Evolutionary conservation across 208 protist genomes (phyloP).

Genomic region (Trypanosoma scelopori): DNA sequence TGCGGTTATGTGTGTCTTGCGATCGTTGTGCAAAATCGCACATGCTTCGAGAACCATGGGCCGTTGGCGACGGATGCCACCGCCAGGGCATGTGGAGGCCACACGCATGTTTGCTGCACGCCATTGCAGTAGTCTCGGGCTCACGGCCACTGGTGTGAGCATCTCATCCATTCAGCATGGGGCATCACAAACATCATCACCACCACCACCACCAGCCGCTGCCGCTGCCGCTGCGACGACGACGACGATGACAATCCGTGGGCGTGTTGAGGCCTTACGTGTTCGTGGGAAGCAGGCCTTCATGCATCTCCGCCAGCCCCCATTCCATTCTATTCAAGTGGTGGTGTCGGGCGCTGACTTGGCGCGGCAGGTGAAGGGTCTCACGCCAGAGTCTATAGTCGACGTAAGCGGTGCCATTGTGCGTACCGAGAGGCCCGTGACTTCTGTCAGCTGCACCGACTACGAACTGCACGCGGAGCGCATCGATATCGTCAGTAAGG

Average conservation of each 20-base stretch:
- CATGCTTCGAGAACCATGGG: not conserved
- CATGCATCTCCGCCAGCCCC: conserved; percentile 75
- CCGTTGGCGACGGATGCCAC: not conserved
- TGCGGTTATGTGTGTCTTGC: no score
- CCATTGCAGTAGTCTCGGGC: not conserved
- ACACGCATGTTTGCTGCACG: not conserved
- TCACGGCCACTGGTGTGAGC: not conserved
- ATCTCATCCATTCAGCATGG: conserved; percentile 12
- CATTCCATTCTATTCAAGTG: conserved; percentile 62
- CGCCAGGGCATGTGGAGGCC: not conserved
- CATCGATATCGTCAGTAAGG: conserved; percentile 46
- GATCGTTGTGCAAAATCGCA: no score
- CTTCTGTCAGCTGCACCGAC: conserved; percentile 41
- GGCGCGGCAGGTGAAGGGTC: conserved; percentile 28
- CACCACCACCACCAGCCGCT: no score
- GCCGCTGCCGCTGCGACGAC: not conserved
- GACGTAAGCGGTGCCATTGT: conserved; percentile 54
- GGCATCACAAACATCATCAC: conserved; percentile 7
- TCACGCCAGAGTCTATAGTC: conserved; percentile 75
- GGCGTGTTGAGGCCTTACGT: conserved; percentile 54
- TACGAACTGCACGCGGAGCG: conserved; percentile 62
- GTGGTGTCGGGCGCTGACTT: conserved; percentile 46
- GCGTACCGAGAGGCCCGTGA: conserved; percentile 36
- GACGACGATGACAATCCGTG: conserved; percentile 38
- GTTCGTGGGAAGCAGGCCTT: conserved; percentile 62